Evolutionary conservation across 768 basidiomycete species (phyloP).

Genomic region (Coprinopsis strossmayeri): DNA sequence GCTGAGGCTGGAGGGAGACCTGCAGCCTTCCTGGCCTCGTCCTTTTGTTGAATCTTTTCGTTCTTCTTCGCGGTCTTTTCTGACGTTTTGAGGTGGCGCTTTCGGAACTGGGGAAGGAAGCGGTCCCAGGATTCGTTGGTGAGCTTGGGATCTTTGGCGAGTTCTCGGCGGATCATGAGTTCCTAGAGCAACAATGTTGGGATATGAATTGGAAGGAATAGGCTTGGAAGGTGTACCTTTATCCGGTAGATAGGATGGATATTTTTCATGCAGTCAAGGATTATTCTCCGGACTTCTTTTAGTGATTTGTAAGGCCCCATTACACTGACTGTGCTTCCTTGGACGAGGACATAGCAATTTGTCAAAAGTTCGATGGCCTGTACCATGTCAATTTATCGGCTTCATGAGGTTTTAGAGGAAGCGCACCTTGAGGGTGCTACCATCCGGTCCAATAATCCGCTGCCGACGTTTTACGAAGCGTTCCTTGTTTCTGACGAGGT

Average conservation of each 20-base stretch:
- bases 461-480: slow-evolving; percentile 94
- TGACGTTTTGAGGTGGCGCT: slow-evolving; percentile 85
- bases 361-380: slow-evolving; percentile 97
- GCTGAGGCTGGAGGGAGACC: slow-evolving; percentile 39
- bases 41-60: slow-evolving; percentile 53
- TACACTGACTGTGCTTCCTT: slow-evolving; percentile 95
- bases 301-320: slow-evolving; percentile 96
- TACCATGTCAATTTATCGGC: neutral
- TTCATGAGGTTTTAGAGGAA: neutral
- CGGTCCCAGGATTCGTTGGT: slow-evolving; percentile 94
- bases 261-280: slow-evolving; percentile 99
- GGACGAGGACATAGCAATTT: slow-evolving; percentile 94
- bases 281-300: slow-evolving; percentile 92
- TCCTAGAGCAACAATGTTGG: slow-evolving; percentile 60
- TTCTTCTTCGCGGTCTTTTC: slow-evolving; percentile 94
- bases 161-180: slow-evolving; percentile 95
- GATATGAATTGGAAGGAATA: slow-evolving; percentile 5
- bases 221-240: slow-evolving; percentile 48
- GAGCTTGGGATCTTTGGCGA: slow-evolving; percentile 96
- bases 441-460: slow-evolving; percentile 95
- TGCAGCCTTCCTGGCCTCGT: slow-evolving; percentile 60
- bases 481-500: slow-evolving; percentile 89
- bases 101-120: slow-evolving; percentile 94
- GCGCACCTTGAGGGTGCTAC: slow-evolving; percentile 90
- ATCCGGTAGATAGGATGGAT: slow-evolving; percentile 99